These are phyloP conservation scores for Syncephalastrum sp. DNA, from an alignment of 371 early-diverging fungal genomes.

Conservation along the genomic window DNA sequence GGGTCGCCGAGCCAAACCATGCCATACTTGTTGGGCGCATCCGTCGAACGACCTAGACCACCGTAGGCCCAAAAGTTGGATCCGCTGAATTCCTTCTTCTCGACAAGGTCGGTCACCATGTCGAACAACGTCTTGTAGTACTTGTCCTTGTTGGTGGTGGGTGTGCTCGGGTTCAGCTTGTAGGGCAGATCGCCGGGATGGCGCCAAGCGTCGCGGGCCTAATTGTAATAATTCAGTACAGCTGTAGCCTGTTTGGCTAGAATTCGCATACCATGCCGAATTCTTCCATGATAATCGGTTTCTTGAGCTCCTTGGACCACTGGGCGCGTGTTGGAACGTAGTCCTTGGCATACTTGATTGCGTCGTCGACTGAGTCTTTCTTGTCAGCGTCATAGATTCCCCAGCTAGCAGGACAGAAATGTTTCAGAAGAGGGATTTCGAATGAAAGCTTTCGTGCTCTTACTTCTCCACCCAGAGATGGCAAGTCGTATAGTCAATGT, in stretches of 20 bases:
- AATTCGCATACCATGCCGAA: conserved; percentile 41
- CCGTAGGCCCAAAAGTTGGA: conserved; percentile 47
- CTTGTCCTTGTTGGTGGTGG: conserved; percentile 44
- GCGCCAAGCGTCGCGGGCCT: conserved; percentile 49
- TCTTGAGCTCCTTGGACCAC: conserved; percentile 43
- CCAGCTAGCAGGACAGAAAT: conserved; percentile 26
- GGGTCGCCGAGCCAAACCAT: conserved; percentile 49
- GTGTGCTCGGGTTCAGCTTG: conserved; percentile 44
- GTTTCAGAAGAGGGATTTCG: conserved; percentile 5
- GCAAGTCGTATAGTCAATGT: conserved; percentile 54
- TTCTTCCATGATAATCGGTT: conserved; percentile 59
- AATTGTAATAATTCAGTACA: background rate
- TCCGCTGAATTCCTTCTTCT: conserved; percentile 23
- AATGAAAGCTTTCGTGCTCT: conserved; percentile 1
- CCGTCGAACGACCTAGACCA: conserved; percentile 39
- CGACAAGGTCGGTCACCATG: conserved; percentile 29
- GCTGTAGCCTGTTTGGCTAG: no score
- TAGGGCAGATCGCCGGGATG: conserved; percentile 21
- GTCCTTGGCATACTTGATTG: conserved; percentile 24
- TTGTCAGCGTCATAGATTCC: conserved; percentile 42
- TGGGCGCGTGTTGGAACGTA: conserved; percentile 26
- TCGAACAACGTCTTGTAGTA: conserved; percentile 44
- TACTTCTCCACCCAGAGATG: conserved; percentile 64
- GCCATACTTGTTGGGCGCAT: conserved; percentile 30
- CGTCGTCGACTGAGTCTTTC: conserved; percentile 17